Evolutionary conservation across 2,329 filamentous ascomycete genomes (phyloP).

Genomic region (Cercospora brassicicola): DNA sequence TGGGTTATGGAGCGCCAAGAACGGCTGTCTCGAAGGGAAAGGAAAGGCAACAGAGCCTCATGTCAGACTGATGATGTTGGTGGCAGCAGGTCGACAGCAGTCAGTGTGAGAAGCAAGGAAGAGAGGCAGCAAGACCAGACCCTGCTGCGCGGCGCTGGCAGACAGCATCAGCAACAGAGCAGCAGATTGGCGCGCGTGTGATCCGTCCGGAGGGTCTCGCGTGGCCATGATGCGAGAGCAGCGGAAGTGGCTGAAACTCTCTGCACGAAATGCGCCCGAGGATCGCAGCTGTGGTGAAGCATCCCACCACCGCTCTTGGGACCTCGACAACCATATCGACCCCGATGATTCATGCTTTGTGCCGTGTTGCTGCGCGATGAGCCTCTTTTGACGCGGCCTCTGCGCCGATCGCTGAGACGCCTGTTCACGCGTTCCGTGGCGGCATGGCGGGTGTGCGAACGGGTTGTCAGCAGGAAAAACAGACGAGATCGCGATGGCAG

Average conservation of each 20-base stretch:
- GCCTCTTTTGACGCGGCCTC: neutral
- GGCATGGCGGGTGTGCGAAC: too few relatives aligned
- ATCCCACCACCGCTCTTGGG: neutral
- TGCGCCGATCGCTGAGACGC: too few relatives aligned
- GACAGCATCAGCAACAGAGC: neutral
- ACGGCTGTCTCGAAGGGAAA: neutral
- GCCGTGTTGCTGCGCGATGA: neutral
- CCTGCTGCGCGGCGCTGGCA: neutral
- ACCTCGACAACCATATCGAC: neutral
- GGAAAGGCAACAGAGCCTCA: neutral
- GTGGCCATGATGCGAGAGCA: neutral
- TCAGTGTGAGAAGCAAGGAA: neutral
- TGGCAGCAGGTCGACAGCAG: neutral
- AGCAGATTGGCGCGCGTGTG: neutral
- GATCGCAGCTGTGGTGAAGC: neutral
- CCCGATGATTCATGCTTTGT: neutral
- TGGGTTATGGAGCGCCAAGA: neutral
- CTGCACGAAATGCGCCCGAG: neutral
- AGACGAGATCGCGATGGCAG: too few relatives aligned
- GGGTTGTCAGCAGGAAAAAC: too few relatives aligned
- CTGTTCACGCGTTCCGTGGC: too few relatives aligned
- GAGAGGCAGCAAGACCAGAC: neutral
- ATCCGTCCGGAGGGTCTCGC: neutral
- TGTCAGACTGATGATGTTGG: neutral
- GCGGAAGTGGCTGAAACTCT: neutral